Evolutionary conservation across 106 monocot genomes (phyloP).

Genomic region (Gastrodia elata): DNA sequence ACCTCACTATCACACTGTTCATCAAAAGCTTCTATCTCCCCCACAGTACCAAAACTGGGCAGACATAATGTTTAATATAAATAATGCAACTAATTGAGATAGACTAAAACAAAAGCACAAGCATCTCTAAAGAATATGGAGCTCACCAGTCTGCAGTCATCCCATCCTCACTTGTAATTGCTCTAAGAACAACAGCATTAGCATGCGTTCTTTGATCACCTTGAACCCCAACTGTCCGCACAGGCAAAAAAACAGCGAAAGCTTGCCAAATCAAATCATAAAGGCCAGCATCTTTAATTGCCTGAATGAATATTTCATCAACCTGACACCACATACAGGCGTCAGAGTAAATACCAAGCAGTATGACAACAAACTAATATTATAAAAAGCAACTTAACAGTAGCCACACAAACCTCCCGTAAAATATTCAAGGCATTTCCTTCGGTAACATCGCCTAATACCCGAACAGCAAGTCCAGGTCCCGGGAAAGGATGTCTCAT

Average conservation of each 20-base stretch:
- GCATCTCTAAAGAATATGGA: not conserved
- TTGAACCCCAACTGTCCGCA: constrained; percentile 89
- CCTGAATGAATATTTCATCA: constrained; percentile 94
- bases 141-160: constrained; percentile 97
- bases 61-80: constrained; percentile 3
- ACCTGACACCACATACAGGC: constrained; percentile 44
- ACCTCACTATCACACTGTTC: not conserved
- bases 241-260: constrained; percentile 90
- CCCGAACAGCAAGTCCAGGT: constrained; percentile 93
- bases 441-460: constrained; percentile 89
- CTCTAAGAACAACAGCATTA: constrained; percentile 77
- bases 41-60: not conserved
- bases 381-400: not conserved
- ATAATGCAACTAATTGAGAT: not conserved
- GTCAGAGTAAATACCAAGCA: not conserved
- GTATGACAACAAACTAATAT: not conserved
- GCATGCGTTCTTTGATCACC: constrained; percentile 96
- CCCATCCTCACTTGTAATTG: constrained; percentile 91
- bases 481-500: constrained; percentile 98
- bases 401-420: constrained; percentile 49
- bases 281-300: constrained; percentile 90
- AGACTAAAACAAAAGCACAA: not conserved
- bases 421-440: constrained; percentile 87
- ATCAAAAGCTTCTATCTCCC: not conserved
- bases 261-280: constrained; percentile 98